Evolutionary conservation across 1,139 yeast genomes (phyloP).

Genomic region (Suhomyces wounanorum): DNA sequence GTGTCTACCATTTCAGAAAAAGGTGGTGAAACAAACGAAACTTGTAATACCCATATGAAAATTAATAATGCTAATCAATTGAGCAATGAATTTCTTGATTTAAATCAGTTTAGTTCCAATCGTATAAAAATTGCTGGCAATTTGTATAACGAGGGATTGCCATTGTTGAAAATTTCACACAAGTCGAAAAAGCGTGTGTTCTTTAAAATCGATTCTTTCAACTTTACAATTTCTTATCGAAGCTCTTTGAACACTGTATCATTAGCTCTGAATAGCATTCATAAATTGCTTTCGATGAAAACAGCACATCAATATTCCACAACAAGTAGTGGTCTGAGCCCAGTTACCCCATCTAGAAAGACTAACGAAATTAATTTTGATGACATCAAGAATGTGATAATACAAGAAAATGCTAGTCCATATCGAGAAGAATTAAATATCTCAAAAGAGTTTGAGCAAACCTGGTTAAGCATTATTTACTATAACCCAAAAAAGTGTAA

Average conservation of each 20-base stretch:
- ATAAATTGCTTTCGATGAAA: conserved; percentile 14
- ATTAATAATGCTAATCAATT: background rate
- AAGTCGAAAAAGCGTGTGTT: conserved; percentile 59
- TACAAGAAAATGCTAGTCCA: conserved; percentile 71
- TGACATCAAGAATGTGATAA: conserved; percentile 66
- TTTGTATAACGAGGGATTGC: conserved; percentile 45
- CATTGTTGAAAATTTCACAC: conserved; percentile 65
- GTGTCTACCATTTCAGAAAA: background rate
- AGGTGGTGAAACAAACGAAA: background rate
- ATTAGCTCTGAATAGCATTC: conserved; percentile 18
- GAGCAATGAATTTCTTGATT: background rate
- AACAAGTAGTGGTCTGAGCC: background rate
- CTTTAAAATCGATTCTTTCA: conserved; percentile 34
- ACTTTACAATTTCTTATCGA: conserved; percentile 51
- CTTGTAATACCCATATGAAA: background rate
- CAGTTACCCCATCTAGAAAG: conserved; percentile 18
- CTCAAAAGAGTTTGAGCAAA: conserved; percentile 59
- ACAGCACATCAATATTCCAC: background rate
- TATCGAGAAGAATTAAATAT: conserved; percentile 84
- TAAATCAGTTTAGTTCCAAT: background rate
- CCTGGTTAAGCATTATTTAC: conserved; percentile 84
- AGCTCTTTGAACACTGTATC: conserved; percentile 21
- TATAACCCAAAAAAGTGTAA: conserved; percentile 58
- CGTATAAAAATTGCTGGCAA: conserved; percentile 6
- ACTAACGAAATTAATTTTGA: conserved; percentile 62